Conservation (phyloP, 768 basidiomycete genomes). For the Daedaleopsis sinensis region DNA sequence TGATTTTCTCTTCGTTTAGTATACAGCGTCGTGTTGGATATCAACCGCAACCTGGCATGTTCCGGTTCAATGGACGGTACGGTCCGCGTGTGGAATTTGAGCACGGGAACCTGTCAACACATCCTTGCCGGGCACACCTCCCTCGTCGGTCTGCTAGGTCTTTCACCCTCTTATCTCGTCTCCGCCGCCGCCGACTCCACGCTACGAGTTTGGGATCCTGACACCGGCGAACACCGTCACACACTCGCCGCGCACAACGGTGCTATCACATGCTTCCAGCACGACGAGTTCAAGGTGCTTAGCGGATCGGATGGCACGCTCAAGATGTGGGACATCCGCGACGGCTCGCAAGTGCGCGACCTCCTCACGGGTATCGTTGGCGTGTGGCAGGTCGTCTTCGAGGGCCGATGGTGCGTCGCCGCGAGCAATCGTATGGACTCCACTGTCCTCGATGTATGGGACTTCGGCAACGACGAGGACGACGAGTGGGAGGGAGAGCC, state of each 20-base stretch:
- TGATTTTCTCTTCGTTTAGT: slow-evolving; percentile 49
- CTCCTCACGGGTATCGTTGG: slow-evolving; percentile 89
- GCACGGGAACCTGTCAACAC: slow-evolving; percentile 77
- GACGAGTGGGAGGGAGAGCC: slow-evolving; percentile 87
- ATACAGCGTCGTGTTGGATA: slow-evolving; percentile 93
- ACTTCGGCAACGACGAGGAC: slow-evolving; percentile 74
- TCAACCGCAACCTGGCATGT: slow-evolving; percentile 83
- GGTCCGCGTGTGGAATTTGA: slow-evolving; percentile 92
- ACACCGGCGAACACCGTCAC: slow-evolving; percentile 76
- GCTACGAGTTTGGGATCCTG: slow-evolving; percentile 92
- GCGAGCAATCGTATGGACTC: slow-evolving; percentile 82
- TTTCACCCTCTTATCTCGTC: slow-evolving; percentile 89
- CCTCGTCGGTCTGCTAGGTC: slow-evolving; percentile 89
- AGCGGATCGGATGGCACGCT: slow-evolving; percentile 94
- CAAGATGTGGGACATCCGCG: slow-evolving; percentile 96
- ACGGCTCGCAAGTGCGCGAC: slow-evolving; percentile 85
- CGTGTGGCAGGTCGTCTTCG: slow-evolving; percentile 98
- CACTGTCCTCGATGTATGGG: slow-evolving; percentile 88
- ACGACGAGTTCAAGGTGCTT: slow-evolving; percentile 96
- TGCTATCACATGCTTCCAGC: slow-evolving; percentile 99
- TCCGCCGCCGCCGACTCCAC: slow-evolving; percentile 97
- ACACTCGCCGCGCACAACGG: slow-evolving; percentile 90
- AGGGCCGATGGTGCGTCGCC: slow-evolving; percentile 92
- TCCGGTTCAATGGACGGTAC: slow-evolving; percentile 99
- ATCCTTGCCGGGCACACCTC: slow-evolving; percentile 91